Base-by-base conservation (phyloP, 805 yeast species). In the Starmerella sp. region DNA sequence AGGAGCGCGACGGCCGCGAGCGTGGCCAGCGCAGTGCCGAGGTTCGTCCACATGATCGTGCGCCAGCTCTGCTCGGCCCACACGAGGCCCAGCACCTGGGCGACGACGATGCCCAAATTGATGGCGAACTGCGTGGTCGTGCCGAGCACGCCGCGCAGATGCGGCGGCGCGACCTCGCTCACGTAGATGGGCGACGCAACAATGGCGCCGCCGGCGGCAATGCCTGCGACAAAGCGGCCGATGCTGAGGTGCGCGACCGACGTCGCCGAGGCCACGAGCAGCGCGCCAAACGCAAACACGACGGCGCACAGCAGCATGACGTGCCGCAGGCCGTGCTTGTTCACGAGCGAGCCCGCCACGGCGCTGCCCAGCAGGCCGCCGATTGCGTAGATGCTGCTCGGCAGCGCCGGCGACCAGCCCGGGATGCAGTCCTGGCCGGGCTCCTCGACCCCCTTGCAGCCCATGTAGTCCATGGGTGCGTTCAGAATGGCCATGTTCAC, bases 401-500 rank as follows among this genome's bases (percentile, higher is more conserved):
- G 81, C 17, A 83, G 66, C 0, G 96, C 95, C 53, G 80, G 81
- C 34, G 77, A 76, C 36, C 73, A 68, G 73, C 84, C 73, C 0
- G 77, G 72, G 10, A 86, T 77, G 66, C 95, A 86, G 62, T 75
- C 72, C 42, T 52, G 52, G 11, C 53, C 30, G 29, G 17, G 44
- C 5, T 46, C 55, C 36, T 56, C 60, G 15, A 57, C 62, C n/a
- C 60, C 56, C 6, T 51, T 53, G 65, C 95, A 87, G 10, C 86
- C 77, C 48, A 88, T 73, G 35, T 79, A 77, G 13, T 77, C 76
- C 55, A 84, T 85, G 0, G 97, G 96, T 6, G 96, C 95, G 70
- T 91, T 91, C 66, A 91, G 75, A 67, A 90, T 97, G 1, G 96
- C 84, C 84, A 91, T 83, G 67, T 93, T 97, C 67, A 86, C 88